Evolutionary conservation across 441 rosid genomes (phyloP), one percentile per base, ranked within the genome.

Genomic region (Gossypium davidsonii): DNA sequence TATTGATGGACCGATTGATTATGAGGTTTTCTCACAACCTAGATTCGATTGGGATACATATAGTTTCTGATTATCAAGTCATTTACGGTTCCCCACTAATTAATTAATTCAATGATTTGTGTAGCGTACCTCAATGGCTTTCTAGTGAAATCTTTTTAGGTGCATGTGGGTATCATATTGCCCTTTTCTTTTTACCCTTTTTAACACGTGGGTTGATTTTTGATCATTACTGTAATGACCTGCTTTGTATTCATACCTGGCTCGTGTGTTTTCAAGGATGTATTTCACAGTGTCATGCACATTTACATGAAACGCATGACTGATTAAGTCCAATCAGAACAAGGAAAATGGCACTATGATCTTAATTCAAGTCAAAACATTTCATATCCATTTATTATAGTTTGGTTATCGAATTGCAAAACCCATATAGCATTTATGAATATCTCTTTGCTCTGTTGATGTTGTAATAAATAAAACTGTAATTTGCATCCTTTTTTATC

Each of bases 1-100:
- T 76, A 81, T 94, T 57, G 97, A 88, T 21, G 96, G 98, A 42
- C 83, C 94, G 1, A 86, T 87, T 46, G 98, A 94, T 81, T 94
- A 94, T 69, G 99, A 94, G 87, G 85, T 88, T 78, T 92, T 83
- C 78, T 88, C 97, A 20, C 87, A 85, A 60, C 99, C 99, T 73
- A 94, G 82, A 74, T 90, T 94, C 72, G 97, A 94, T 70, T 94
- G 98, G 98, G 98, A 94, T 77, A 84, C 88, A n/a, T 83, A 82
- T 78, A 61, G 73, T 72, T 66, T 76, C 23, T 85, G 78, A 81
- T 80, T 48, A 34, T 34, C 39, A 57, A 48, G 68, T 67, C 57
- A 26, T 72, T 70, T 60, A 55, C 66, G 15, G 8, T 42, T 72
- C 67, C 70, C 67, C 70, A 63, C 8, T 53, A 42, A 52, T 71